Evolutionary conservation across 805 yeast species (phyloP).

Genomic region (Sugiyamaella boreocaroliniensis): DNA sequence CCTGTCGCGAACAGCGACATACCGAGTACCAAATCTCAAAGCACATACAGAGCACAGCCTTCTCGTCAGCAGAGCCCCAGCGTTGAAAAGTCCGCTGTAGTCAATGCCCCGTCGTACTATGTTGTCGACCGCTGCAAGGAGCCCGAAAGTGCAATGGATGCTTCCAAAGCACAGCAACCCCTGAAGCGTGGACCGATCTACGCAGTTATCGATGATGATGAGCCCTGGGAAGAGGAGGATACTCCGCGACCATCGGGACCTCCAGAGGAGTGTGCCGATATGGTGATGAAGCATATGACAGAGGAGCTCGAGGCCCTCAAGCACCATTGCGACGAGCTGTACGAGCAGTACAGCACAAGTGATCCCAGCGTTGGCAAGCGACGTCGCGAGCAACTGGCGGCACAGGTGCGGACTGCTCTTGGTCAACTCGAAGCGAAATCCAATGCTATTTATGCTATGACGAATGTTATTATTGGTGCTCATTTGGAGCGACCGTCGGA

Average conservation of each 20-base stretch:
- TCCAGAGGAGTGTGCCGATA: slow-evolving; percentile 15
- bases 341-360: slow-evolving; percentile 9
- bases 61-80: background rate
- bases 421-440: slow-evolving; percentile 15
- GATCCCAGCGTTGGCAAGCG: slow-evolving; percentile 14
- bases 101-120: background rate
- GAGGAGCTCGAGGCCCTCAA: slow-evolving; percentile 9
- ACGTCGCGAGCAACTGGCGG: slow-evolving; percentile 11
- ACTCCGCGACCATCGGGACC: slow-evolving; percentile 16
- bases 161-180: background rate
- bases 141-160: background rate
- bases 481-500: background rate
- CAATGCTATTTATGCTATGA: slow-evolving; percentile 17
- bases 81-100: background rate
- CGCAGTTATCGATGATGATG: background rate
- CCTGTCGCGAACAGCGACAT: no score
- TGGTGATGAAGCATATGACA: slow-evolving; percentile 14
- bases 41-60: background rate
- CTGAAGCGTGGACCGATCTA: background rate
- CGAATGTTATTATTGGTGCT: slow-evolving; percentile 10
- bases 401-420: slow-evolving; percentile 6
- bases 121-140: slow-evolving; percentile 1
- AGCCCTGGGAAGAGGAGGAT: slow-evolving; percentile 14
- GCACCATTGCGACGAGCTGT: slow-evolving; percentile 7
- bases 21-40: background rate